Percentiles rank a stretch among this genome's conserved stretches.
Conservation (phyloP, 768 basidiomycete species). For the Suillus placidus region DNA sequence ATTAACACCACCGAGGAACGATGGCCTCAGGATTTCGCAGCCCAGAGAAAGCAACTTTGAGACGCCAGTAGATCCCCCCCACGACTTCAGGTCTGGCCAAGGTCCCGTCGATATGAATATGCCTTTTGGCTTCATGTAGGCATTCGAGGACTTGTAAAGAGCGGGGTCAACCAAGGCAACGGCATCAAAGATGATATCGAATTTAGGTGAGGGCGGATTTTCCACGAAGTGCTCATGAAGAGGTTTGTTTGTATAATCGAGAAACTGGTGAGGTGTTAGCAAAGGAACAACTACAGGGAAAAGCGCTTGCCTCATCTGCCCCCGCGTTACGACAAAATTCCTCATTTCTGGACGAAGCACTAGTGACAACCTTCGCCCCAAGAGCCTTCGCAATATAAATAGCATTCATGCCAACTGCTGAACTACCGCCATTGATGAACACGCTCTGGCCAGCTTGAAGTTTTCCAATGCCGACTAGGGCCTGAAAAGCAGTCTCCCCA, state of each 20-base stretch:
- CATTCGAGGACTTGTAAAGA: conserved; percentile 51
- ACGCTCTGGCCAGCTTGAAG: conserved; percentile 62
- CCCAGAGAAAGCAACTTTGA: conserved; percentile 18
- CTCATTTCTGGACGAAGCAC: conserved; percentile 63
- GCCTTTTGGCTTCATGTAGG: conserved; percentile 56
- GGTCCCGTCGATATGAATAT: conserved; percentile 58
- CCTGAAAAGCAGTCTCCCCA: conserved; percentile 60
- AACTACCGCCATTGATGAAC: conserved; percentile 73
- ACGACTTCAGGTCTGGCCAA: conserved; percentile 33
- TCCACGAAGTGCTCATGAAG: conserved; percentile 48
- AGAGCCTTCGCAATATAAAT: conserved; percentile 73
- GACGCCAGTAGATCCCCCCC: conserved; percentile 35
- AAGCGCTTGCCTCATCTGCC: conserved; percentile 60
- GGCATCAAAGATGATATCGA: conserved; percentile 62
- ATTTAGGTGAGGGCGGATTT: conserved; percentile 52
- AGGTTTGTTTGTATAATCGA: conserved; percentile 62
- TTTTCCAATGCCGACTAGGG: conserved; percentile 48
- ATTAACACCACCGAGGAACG: conserved; percentile 55
- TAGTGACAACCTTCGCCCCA: conserved; percentile 59
- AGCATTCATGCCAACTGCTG: conserved; percentile 67
- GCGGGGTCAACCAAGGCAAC: conserved; percentile 50
- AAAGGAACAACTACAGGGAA: neutral
- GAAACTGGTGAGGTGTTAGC: conserved; percentile 39
- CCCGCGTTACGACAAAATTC: conserved; percentile 59
- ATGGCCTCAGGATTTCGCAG: conserved; percentile 42